Evolutionary conservation across 768 basidiomycete genomes (phyloP), one percentile per base, ranked within the genome.

Genomic region (Rhizopogon vinicolor): DNA sequence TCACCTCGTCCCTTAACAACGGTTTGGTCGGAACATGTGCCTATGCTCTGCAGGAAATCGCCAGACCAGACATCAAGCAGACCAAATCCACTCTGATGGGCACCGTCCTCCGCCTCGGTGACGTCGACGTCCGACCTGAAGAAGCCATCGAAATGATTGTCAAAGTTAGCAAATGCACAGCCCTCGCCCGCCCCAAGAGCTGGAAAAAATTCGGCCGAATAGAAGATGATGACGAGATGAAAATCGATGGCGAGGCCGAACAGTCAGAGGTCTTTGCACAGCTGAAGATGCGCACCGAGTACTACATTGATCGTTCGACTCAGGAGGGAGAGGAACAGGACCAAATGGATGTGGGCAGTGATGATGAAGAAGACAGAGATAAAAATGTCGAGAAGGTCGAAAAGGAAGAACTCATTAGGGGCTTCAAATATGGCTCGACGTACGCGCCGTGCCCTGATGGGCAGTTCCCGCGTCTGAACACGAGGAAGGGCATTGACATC

Each of bases 371-470:
- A 7, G 72, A 70, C 12, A 66, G 69, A 16, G 74, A 73, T 22
- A 68, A 74, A 70, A 68, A 66, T 14, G 54, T 75, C 25, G 78
- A 82, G 62, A 81, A 79, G 57, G 81, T 91, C 6, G 86, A 90
- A 65, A 88, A 87, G 69, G 88, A 91, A 61, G 80, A 93, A 39
- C 82, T 94, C 7, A 76, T 91, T 22, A 74, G 78, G 60, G 93
- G 91, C 2, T 95, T 89, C 76, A 89, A 90, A 71, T 96, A 97
- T 63, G 95, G 95, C 18, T 80, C 91, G 2, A 88, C 90, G 1
- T 94, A 92, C 69, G 88, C 84, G 3, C 92, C 91, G 0, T 87
- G 87, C 69, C 89, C 91, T 2, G 91, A 92, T 51, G 91, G 85
- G n/a, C 84, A 86, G 52, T 96, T 93, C 62, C 81, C 82, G 31